Base-by-base conservation (phyloP, 2,329 filamentous ascomycete genomes). In the Neoascochyta sp. region DNA sequence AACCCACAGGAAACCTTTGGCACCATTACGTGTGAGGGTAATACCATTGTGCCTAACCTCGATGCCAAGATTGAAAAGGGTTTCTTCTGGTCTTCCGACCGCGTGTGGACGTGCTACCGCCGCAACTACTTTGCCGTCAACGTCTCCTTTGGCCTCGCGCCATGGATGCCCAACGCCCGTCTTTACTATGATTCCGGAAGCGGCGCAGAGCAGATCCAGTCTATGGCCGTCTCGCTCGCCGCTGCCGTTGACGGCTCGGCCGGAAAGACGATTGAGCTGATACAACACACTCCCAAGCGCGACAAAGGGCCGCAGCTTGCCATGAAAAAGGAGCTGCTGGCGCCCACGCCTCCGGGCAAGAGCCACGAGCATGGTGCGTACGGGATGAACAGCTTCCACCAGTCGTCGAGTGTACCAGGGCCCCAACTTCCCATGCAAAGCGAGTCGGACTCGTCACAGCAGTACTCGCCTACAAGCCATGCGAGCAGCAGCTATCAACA, bases 101-200 rank as follows among this genome's bases (percentile, higher is more conserved):
- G 76, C 11, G 86, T 89, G 49, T 95, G 87, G 87, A 95, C 88
- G 0, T 94, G 88, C 65, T 95, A 95, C 58, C 75, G 88, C 18
- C 76, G 89, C 23, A 95, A 95, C 60, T 95, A 95, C 64, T 92
- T 95, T 58, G 82, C 85, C 0, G 87, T 92, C 30, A 78, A 81
- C 29, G 90, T 86, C 60, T 86, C 83, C 3, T 95, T 82, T 63
- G 75, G 74, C 9, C 67, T 95, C 14, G 70, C 72, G 22, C 84
- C 83, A 64, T 81, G 66, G 70, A 70, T 54, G 58, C 70, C 50
- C 32, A 68, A 76, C 7, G 63, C 66, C 10, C 73, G 78, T 15
- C 64, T 81, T 1, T 83, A 76, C 49, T 62, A 81, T 29, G 72
- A 73, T 39, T 63, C 65, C 32, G 53, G 61, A 11, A 62, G 66